A percentile compares a stretch with the other conserved stretches of the same genome.
phyloP scores from a whole-genome alignment of 2,329 filamentous ascomycete genomes.

The Coccinonectria pachysandricola region DNA sequence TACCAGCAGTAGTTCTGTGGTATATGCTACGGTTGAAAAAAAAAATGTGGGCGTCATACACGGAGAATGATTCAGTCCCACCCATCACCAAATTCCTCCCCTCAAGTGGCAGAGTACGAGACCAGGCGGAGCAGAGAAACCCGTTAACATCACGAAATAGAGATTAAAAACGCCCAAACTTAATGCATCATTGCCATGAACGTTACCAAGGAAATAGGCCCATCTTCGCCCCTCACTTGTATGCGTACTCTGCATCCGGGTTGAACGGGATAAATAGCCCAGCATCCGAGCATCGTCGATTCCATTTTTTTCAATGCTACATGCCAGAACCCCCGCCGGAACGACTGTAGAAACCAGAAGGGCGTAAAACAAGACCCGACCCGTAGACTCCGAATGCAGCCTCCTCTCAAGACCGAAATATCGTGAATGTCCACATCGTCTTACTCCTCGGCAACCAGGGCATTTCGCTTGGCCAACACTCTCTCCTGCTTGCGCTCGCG shows the following conservation, averaged over 20 bases:
- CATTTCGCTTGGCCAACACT: conserved; percentile 80
- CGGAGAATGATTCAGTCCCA: too few species aligned
- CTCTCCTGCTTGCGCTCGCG: conserved; percentile 97
- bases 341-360: conserved; percentile 38
- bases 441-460: conserved; percentile 59
- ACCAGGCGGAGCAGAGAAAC: too few species aligned
- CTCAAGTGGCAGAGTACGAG: too few species aligned
- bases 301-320: conserved; percentile 45
- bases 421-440: conserved; percentile 34
- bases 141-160: too few species aligned
- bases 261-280: conserved; percentile 16
- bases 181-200: too few species aligned
- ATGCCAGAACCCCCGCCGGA: conserved; percentile 43
- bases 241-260: conserved; percentile 1
- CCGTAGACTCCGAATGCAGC: conserved; percentile 52
- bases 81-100: too few species aligned
- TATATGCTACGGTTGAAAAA: too few species aligned
- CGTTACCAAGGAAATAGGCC: background rate
- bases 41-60: too few species aligned
- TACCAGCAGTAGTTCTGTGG: too few species aligned
- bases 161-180: too few species aligned
- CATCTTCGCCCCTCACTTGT: background rate
- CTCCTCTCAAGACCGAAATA: conserved; percentile 40
- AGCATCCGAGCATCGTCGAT: conserved; percentile 36
- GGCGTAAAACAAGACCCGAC: conserved; percentile 42